Base-by-base conservation (phyloP, 805 yeast genomes). In the Ascoidea rubescens region DNA sequence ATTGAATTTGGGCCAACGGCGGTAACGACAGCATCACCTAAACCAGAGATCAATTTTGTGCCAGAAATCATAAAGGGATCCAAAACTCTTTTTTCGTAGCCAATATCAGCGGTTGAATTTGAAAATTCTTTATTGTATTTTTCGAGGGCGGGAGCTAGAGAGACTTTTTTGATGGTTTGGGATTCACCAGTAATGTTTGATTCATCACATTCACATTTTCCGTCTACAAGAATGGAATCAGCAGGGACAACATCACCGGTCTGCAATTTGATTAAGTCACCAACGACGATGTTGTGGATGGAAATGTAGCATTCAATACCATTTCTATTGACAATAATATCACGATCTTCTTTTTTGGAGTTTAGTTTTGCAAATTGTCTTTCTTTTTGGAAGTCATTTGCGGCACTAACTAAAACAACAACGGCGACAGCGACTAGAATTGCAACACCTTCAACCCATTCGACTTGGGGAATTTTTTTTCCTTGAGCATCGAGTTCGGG, bases 391-490 rank as follows among this genome's bases (percentile, higher is more conserved):
- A 85, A 93, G 68, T 93, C 99, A 66, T 93, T 93, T n/a, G 79
- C 84, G 1, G 96, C 93, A 50, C 97, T 96, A 12, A 95, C 99
- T 2, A 87, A 57, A 4, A 91, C 96, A 42, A 93, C 98, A 54
- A 93, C 91, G 4, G 79, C 61, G 30, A 93, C 86, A 21, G 99
- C 99, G 4, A 84, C 84, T 59, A 93, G 78, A 63, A 93, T 93
- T 46, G 99, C 99, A 45, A 90, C 96, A 59, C 99, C 99, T 71
- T 93, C 99, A 49, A 95, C 96, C 97, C 98, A 93, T 61, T 91
- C 96, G 37, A 93, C 95, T 60, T 81, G 78, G 16, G 97, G 96
- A 52, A 80, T 65, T 21, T 79, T 72, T 28, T 79, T 73, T 31
- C 96, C 96, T 57, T 87, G 87, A 5, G 77, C 80, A 64, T 91